Conservation (phyloP, 257 asterid species). For the Solanum ossicruentum region DNA sequence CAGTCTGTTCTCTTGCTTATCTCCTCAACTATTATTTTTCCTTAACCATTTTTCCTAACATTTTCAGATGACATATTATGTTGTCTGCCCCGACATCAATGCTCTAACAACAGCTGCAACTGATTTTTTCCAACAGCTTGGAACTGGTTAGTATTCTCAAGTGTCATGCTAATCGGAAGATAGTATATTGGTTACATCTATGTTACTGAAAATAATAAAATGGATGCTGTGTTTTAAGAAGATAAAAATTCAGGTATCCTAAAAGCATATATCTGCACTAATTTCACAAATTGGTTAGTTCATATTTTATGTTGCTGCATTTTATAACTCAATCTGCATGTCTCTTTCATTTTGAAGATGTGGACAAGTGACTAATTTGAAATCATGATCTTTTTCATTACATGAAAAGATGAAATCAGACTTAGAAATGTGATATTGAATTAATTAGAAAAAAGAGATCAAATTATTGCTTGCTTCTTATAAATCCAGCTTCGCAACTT, state of each 20-base stretch:
- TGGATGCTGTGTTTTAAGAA: not conserved
- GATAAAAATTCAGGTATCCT: not conserved
- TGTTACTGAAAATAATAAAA: not conserved
- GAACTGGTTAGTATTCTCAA: constrained; percentile 62
- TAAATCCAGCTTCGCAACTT: not conserved
- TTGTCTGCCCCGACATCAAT: constrained; percentile 95
- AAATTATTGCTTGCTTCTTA: not conserved
- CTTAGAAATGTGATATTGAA: not conserved
- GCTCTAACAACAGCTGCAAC: constrained; percentile 85
- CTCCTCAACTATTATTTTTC: not conserved
- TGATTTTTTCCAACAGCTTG: constrained; percentile 96
- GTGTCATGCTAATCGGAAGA: not conserved
- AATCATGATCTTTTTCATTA: not conserved
- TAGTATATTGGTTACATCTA: not conserved
- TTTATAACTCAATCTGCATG: not conserved
- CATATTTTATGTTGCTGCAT: not conserved
- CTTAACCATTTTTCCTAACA: not conserved
- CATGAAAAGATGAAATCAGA: not conserved
- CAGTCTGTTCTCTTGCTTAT: constrained; percentile 1
- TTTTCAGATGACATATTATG: constrained; percentile 81
- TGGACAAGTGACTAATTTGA: not conserved
- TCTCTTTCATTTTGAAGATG: not conserved
- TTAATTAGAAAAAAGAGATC: not conserved
- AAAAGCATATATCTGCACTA: not conserved
- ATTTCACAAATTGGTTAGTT: not conserved